phyloP scores from a whole-genome alignment of 2,329 filamentous ascomycete species.

The Nemania sp. region DNA sequence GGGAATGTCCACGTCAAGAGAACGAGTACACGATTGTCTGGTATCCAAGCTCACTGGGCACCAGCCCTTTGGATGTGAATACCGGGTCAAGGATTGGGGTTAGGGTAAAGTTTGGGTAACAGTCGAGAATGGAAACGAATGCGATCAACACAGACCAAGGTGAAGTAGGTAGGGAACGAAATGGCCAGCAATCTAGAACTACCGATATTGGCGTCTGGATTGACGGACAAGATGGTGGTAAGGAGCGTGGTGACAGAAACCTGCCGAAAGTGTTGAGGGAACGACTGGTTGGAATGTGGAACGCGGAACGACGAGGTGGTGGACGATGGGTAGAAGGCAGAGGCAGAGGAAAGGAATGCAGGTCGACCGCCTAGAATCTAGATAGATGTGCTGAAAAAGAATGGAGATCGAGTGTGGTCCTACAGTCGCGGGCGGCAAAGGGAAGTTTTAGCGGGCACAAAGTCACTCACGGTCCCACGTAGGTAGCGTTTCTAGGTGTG shows the following conservation, averaged over 20 bases:
- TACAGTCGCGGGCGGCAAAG: constrained; percentile 10
- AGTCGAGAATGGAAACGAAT: constrained; percentile 43
- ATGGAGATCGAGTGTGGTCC: constrained; percentile 7
- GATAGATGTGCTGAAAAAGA: constrained; percentile 19
- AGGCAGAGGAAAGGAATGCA: constrained; percentile 24
- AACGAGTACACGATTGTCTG: constrained; percentile 23
- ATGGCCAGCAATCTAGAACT: constrained; percentile 43
- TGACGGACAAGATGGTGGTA: constrained; percentile 40
- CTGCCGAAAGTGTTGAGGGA: constrained; percentile 38
- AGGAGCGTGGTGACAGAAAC: constrained; percentile 48
- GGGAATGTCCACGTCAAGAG: constrained; percentile 17
- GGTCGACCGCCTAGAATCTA: constrained; percentile 10
- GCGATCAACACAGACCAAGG: constrained; percentile 49
- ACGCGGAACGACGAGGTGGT: constrained; percentile 34
- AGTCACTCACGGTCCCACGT: constrained; percentile 18
- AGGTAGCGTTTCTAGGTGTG: constrained; percentile 18
- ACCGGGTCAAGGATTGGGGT: constrained; percentile 40
- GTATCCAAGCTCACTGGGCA: constrained; percentile 37
- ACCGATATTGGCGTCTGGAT: constrained; percentile 35
- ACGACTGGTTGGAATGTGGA: constrained; percentile 40
- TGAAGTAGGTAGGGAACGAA: constrained; percentile 46
- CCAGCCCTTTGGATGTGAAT: constrained; percentile 38
- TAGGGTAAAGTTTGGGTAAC: constrained; percentile 27
- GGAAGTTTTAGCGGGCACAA: constrained; percentile 17
- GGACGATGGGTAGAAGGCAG: constrained; percentile 27